A percentile compares a stretch with the other conserved stretches of the same genome.
phyloP scores from a whole-genome alignment of 2,329 filamentous ascomycete genomes.

The Colletotrichum limetticola region DNA sequence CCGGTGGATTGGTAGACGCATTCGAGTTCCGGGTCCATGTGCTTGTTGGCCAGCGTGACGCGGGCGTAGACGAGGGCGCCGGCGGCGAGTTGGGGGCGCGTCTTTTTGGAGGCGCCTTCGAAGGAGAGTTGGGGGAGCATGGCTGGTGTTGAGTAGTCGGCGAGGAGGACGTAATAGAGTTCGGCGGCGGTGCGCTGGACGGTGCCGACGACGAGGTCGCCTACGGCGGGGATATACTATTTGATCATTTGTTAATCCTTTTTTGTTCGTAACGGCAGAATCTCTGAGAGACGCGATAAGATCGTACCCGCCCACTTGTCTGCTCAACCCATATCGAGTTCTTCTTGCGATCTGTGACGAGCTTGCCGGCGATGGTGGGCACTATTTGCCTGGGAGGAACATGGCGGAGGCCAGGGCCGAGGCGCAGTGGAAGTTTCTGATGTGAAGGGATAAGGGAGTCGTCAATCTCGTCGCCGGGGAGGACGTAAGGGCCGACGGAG shows the following conservation, averaged over 20 bases:
- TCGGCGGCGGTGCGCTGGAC: conserved; percentile 81
- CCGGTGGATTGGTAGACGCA: conserved; percentile 89
- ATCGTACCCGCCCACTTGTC: conserved; percentile 71
- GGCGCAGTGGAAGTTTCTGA: conserved; percentile 76
- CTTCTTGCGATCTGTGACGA: conserved; percentile 76
- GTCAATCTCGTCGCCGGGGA: conserved; percentile 84
- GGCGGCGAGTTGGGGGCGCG: conserved; percentile 78
- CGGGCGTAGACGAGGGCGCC: conserved; percentile 91
- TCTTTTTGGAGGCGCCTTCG: conserved; percentile 92
- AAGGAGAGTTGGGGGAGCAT: conserved; percentile 90
- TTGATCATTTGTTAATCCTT: conserved; percentile 42
- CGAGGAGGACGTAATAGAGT: conserved; percentile 82
- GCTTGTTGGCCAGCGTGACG: conserved; percentile 79
- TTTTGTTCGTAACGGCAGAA: conserved; percentile 31
- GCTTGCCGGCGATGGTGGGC: conserved; percentile 73
- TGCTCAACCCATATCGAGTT: conserved; percentile 83
- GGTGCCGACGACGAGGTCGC: conserved; percentile 90
- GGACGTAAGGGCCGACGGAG: conserved; percentile 70
- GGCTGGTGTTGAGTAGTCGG: conserved; percentile 71
- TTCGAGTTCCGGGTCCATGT: conserved; percentile 90
- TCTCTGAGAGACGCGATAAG: neutral
- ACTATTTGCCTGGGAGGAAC: conserved; percentile 80
- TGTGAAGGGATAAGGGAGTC: conserved; percentile 73
- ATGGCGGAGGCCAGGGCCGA: conserved; percentile 87
- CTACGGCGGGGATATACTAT: conserved; percentile 81